phyloP scores from a whole-genome alignment of 169 alveolate species.

The Plasmodium gonderi region DNA sequence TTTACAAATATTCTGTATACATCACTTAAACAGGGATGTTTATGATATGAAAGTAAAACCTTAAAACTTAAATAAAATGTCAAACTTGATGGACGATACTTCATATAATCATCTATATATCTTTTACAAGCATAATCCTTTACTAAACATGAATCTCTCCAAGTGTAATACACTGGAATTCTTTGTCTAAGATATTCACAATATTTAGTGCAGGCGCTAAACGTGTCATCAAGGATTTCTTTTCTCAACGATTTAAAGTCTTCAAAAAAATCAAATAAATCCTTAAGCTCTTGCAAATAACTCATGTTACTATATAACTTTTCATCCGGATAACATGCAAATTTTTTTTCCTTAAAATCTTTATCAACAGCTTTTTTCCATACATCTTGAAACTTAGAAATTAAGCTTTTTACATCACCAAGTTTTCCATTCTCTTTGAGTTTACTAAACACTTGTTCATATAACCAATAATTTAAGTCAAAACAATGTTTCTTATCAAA shows the following conservation, averaged over 20 bases:
- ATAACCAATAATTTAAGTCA: background rate
- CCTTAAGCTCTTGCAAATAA: background rate
- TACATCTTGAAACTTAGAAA: background rate
- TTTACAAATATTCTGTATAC: background rate
- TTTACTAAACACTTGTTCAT: background rate
- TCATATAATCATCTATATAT: background rate
- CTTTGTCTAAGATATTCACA: background rate
- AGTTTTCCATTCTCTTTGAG: background rate
- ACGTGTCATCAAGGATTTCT: background rate
- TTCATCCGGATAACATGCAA: background rate
- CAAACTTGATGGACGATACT: background rate
- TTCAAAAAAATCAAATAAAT: background rate
- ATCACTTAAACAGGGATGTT: background rate
- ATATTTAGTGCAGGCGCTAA: background rate
- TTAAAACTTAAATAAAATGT: too few relatives aligned
- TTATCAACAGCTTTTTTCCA: background rate
- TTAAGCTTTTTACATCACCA: background rate
- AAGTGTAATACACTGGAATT: background rate
- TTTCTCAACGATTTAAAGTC: background rate
- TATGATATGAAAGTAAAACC: background rate
- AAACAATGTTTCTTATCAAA: background rate
- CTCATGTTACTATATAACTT: background rate
- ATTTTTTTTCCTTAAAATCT: background rate
- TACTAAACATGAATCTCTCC: background rate
- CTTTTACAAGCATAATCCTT: background rate